Conservation (phyloP, 768 basidiomycete genomes). For the Hemileccinum rubropunctum region DNA sequence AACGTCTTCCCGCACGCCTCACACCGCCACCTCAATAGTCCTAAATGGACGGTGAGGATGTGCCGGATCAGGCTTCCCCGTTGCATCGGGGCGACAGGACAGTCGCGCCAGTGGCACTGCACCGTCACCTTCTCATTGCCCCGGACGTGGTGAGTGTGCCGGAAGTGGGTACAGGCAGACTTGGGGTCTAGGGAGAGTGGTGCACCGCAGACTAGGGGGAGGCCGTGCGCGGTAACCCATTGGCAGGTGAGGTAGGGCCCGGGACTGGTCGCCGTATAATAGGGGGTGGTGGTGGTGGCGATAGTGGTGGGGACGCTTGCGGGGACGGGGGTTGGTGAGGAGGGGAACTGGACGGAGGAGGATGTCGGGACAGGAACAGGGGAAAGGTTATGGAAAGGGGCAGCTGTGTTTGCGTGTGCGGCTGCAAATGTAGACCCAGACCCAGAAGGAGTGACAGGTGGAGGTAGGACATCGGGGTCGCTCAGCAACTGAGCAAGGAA, state of each 20-base stretch:
- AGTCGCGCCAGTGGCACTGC: slow-evolving; percentile 13
- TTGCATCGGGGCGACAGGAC: slow-evolving; percentile 12
- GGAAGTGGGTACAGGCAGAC: slow-evolving; percentile 9
- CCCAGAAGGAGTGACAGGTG: background rate
- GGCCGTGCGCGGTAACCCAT: slow-evolving; percentile 4
- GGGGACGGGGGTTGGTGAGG: background rate
- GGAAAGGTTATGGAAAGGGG: background rate
- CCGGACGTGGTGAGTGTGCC: slow-evolving; percentile 9
- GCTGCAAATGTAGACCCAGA: background rate
- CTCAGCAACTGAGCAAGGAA: slow-evolving; percentile 12
- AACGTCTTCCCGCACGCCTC: slow-evolving; percentile 11
- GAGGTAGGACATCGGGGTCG: background rate
- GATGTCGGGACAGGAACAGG: no score
- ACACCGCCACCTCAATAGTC: slow-evolving; percentile 13
- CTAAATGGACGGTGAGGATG: slow-evolving; percentile 17
- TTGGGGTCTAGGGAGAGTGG: slow-evolving; percentile 4
- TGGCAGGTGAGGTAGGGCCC: background rate
- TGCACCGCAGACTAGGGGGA: background rate
- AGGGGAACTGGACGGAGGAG: background rate
- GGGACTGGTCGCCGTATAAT: no score
- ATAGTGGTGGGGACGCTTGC: background rate
- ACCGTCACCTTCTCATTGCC: slow-evolving; percentile 17
- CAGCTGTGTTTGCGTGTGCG: no score
- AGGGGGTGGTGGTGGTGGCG: background rate
- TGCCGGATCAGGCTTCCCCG: slow-evolving; percentile 20